Base-by-base conservation (phyloP, 208 protist genomes). In the Wallacemonas sp. region DNA sequence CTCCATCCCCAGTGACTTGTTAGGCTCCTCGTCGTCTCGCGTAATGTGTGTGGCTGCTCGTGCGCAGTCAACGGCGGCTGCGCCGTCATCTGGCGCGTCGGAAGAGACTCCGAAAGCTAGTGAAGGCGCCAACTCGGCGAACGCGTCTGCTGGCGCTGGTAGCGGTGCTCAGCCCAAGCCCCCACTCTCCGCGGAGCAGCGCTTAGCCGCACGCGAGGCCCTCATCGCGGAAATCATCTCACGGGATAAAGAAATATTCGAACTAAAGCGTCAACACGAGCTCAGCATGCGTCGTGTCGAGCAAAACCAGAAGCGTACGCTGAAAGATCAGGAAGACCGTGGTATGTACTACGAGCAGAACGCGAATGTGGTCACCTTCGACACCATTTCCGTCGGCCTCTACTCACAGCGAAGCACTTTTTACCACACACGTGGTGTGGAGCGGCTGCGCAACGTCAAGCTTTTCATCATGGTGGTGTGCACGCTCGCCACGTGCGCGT, bases 311-410 rank as follows among this genome's bases (percentile, higher is more conserved):
- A 75, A 73, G 27, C 86, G 90, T 49, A 77, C 89, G 21, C 72
- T 96, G 38, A 94, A 92, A 39, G 86, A 96, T 41, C 90, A 96
- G 70, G 79, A 93, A 54, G 90, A 94, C 54, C 82, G 90, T 27
- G 90, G 87, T 31, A 87, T 96, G 83, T 96, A 96, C 71, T 96
- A 93, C 66, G 90, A 96, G 61, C 90, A 96, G 66, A 96, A 96
- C 79, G 85, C 78, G 61, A 96, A 96, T 65, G 87, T 94, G 8
- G 78, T 87, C 61, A 96, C 90, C 21, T 96, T 96, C 68, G 90
- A 96, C 65, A 94, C 90, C 27, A 74, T 96, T 45, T 92, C 84
- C 11, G 82, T 91, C 8, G 85, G 85, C 12, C 74, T 96, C 22
- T 90, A 96, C 62, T 86, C 82, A 26, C 90, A 96, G 77, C 84